phyloP scores from a whole-genome alignment of 768 basidiomycete genomes.

The Amanita pseudoporphyria region DNA sequence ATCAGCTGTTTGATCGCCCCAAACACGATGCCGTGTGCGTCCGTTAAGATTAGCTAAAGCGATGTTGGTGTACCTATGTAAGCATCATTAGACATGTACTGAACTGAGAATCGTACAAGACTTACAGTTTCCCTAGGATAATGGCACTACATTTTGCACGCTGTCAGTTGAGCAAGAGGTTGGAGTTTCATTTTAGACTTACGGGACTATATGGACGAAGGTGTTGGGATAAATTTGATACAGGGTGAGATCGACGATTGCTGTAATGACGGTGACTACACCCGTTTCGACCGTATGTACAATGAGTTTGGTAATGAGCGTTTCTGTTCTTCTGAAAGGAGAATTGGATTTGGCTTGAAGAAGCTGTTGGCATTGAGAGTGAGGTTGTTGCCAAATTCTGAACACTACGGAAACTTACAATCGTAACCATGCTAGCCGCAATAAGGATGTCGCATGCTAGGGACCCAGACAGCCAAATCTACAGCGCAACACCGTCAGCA shows the following conservation, averaged over 20 bases:
- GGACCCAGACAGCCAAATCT: constrained; percentile 8
- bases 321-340: constrained; percentile 1
- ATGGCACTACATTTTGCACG: background rate
- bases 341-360: background rate
- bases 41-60: constrained; percentile 8
- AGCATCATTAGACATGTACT: background rate
- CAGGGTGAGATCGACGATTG: background rate
- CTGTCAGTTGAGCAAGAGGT: background rate
- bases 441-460: constrained; percentile 10
- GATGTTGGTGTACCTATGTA: constrained; percentile 5
- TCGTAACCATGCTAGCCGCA: constrained; percentile 10
- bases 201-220: constrained; percentile 6
- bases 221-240: background rate
- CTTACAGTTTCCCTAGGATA: constrained; percentile 6
- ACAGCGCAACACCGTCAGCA: background rate
- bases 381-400: background rate
- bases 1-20: constrained; percentile 1
- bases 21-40: constrained; percentile 2
- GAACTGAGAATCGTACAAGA: background rate
- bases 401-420: constrained; percentile 3
- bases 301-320: constrained; percentile 1
- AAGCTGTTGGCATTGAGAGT: background rate
- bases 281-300: constrained; percentile 5
- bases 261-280: constrained; percentile 2
- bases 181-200: background rate